phyloP scores from a whole-genome alignment of 148 eudicot species.

The Heliamphora exappendiculata region DNA sequence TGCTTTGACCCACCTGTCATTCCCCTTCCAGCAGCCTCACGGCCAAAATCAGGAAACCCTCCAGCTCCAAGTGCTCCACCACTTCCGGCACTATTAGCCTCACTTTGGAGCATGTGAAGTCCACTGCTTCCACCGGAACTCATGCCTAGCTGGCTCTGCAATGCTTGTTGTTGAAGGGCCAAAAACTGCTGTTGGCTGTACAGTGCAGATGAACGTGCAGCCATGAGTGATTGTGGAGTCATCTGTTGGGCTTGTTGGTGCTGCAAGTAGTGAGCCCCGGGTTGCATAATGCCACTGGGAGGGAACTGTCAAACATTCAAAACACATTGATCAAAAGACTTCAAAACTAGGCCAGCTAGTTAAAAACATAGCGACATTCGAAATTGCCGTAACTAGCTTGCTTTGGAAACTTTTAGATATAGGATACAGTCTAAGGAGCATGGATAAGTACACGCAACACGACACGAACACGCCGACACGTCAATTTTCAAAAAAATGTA shows the following conservation, averaged over 20 bases:
- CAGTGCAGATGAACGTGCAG: constrained; percentile 82
- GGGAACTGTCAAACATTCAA: constrained; percentile 32
- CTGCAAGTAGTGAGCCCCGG: constrained; percentile 67
- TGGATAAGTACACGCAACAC: too few species aligned
- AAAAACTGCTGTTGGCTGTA: constrained; percentile 77
- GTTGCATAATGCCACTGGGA: constrained; percentile 47
- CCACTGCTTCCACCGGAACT: constrained; percentile 57
- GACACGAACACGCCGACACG: too few species aligned
- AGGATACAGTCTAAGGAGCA: too few species aligned
- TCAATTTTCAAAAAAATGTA: too few species aligned
- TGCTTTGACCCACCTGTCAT: constrained; percentile 40
- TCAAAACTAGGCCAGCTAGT: not conserved
- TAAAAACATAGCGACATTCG: not conserved
- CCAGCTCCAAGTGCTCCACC: constrained; percentile 25
- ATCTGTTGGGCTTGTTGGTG: constrained; percentile 73
- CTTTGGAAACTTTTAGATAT: not conserved
- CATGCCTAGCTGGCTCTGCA: constrained; percentile 71
- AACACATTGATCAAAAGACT: not conserved
- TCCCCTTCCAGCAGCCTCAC: constrained; percentile 17
- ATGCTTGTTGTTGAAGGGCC: constrained; percentile 59
- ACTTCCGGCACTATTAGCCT: constrained; percentile 35
- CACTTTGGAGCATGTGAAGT: constrained; percentile 64
- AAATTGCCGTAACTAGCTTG: not conserved
- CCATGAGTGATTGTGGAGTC: constrained; percentile 81
- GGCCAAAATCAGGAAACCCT: constrained; percentile 53